These are phyloP conservation scores for Botryotinia globosa DNA, from an alignment of 2,329 filamentous ascomycete species.

Conservation along the genomic window DNA sequence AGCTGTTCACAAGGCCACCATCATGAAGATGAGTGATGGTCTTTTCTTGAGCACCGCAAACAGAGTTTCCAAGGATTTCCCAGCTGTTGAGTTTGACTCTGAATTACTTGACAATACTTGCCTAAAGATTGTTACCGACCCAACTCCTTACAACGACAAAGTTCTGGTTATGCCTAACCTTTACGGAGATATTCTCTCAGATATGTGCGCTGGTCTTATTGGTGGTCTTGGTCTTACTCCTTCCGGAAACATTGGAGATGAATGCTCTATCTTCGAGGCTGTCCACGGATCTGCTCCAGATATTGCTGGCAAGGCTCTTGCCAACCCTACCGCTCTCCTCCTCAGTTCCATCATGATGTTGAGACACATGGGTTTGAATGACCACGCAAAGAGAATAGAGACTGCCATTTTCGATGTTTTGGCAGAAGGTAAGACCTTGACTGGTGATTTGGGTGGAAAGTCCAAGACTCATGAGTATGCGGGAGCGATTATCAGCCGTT, in stretches of 20 bases:
- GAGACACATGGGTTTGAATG: conserved; percentile 90
- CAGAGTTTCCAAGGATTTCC: conserved; percentile 91
- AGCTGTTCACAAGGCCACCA: conserved; percentile 98
- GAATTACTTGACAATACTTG: conserved; percentile 99
- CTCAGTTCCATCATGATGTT: conserved; percentile 99
- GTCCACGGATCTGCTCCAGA: conserved; percentile 97
- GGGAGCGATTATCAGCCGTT: conserved; percentile 71
- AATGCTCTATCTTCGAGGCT: conserved; percentile 99
- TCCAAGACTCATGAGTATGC: conserved; percentile 95
- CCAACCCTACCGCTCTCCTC: conserved; percentile 94
- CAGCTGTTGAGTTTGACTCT: conserved; percentile 91
- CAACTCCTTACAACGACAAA: conserved; percentile 97
- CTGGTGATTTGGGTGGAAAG: conserved; percentile 93
- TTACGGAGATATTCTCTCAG: conserved; percentile 98
- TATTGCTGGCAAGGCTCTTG: conserved; percentile 92
- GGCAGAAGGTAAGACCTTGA: conserved; percentile 93
- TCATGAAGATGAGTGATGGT: conserved; percentile 99
- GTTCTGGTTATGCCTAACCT: conserved; percentile 97
- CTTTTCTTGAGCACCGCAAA: conserved; percentile 89
- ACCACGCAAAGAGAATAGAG: conserved; percentile 85
- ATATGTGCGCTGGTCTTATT: conserved; percentile 98
- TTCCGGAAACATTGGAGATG: conserved; percentile 97
- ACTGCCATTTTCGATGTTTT: conserved; percentile 93
- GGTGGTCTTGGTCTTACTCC: conserved; percentile 95
- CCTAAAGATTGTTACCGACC: conserved; percentile 97